phyloP scores from a whole-genome alignment of 495 filamentous ascomycete species.

The Aspergillus egyptiacus region DNA sequence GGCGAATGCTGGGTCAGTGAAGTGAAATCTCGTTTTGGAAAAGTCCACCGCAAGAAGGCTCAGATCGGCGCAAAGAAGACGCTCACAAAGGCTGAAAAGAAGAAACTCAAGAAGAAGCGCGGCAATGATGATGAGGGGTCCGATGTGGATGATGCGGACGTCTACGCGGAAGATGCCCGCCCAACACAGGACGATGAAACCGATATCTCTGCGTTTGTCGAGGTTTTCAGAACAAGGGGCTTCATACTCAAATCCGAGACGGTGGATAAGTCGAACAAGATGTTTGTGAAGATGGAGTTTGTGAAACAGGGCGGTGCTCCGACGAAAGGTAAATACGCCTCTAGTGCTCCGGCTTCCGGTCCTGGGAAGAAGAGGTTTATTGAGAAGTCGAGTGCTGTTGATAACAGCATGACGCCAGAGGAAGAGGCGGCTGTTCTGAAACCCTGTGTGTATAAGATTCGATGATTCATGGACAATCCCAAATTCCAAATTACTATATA shows the following conservation, averaged over 20 bases:
- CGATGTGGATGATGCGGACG: conserved; percentile 41
- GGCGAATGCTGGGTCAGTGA: conserved; percentile 96
- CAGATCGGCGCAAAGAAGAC: conserved; percentile 59
- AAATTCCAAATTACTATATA: too few relatives aligned
- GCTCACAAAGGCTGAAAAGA: conserved; percentile 50
- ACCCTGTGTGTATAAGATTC: conserved; percentile 93
- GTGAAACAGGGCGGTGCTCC: conserved; percentile 64
- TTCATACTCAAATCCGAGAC: conserved; percentile 63
- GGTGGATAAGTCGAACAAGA: conserved; percentile 82
- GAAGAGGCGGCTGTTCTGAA: conserved; percentile 72
- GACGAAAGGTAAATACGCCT: conserved; percentile 61
- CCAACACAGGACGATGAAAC: conserved; percentile 52
- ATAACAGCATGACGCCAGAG: conserved; percentile 43
- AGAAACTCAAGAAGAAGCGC: conserved; percentile 39
- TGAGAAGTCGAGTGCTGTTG: conserved; percentile 47
- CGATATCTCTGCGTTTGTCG: conserved; percentile 82
- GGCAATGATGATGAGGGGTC: conserved; percentile 31
- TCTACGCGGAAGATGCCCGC: conserved; percentile 46
- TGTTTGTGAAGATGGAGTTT: conserved; percentile 97
- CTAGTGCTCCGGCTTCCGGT: conserved; percentile 32
- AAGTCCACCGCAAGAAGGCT: conserved; percentile 50
- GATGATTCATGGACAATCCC: conserved; percentile 52
- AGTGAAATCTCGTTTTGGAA: conserved; percentile 85
- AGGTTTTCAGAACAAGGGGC: conserved; percentile 69
- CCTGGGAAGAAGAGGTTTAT: conserved; percentile 55